Base-by-base conservation (phyloP, 208 protist species). In the Acanthamoeba sp. region DNA sequence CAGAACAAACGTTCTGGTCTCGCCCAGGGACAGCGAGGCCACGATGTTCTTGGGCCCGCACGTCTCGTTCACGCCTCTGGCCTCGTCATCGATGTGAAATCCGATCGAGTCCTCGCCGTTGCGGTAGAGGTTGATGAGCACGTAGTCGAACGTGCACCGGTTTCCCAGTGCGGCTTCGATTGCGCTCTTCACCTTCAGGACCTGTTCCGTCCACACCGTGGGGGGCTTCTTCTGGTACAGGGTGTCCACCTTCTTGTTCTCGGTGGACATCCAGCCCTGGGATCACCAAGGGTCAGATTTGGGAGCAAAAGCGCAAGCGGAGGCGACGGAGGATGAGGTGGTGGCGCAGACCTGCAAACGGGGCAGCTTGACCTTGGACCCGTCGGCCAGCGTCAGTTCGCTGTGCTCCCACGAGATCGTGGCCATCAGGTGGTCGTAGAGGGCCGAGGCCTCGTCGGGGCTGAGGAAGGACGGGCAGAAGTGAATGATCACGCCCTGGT, bases 81-180 rank as follows among this genome's bases (percentile, higher is more conserved):
- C 80, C 50, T 89, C 80, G 36, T 89, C 80, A 34, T 89, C 80
- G 27, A 34, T 38, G 52, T 89, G 80, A 38, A 89, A 89, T 1
- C 48, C 80, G 52, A 89, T 89, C 29, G 80, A 89, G 29, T 89
- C 80, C 29, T 55, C 42, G 40, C 80, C 80, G 32, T 89, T 24
- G 27, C 80, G 80, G 52, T 89, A 89, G 80, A 89, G 80, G 24
- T 89, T 89, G 48, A 89, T 36, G 32, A 89, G 80, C 80, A 89
- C 80, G 52, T 89, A 89, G 24, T 89, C 80, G 10, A 89, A 89
- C 14, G 52, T 64, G 80, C 80, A 89, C 22, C 80, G 80, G 29
- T 89, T 89, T 40, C 52, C 80, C 80, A 89, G 36, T 62, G 52
- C 52, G 32, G 42, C 80, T 32, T 89, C 80, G 80, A 89, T 89